Evolutionary conservation across 1,284 basidiomycete species (phyloP).

Genomic region (Sphaerobolus stellatus): DNA sequence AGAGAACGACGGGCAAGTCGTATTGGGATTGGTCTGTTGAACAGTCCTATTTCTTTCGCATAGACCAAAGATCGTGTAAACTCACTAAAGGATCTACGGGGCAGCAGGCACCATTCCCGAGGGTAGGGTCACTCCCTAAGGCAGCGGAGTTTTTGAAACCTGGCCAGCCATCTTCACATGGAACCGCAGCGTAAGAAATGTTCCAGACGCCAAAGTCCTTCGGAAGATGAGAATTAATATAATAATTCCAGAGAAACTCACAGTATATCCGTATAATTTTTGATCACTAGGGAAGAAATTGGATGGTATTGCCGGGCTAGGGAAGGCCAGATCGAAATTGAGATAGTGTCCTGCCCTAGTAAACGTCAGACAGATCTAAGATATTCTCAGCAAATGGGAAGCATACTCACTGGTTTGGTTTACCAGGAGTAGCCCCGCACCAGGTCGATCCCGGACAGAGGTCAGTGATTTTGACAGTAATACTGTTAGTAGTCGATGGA

Average conservation of each 20-base stretch:
- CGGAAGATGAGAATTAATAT: not conserved
- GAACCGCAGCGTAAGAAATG: slow-evolving; percentile 60
- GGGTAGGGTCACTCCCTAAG: slow-evolving; percentile 57
- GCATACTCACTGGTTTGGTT: slow-evolving; percentile 57
- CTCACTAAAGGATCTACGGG: slow-evolving; percentile 62
- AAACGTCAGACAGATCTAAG: not conserved
- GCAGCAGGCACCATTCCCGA: slow-evolving; percentile 64
- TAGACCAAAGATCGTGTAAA: slow-evolving; percentile 10
- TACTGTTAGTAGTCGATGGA: slow-evolving; percentile 56
- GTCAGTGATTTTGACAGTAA: slow-evolving; percentile 74
- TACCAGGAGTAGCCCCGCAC: slow-evolving; percentile 63
- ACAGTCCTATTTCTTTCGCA: slow-evolving; percentile 6
- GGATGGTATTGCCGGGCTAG: slow-evolving; percentile 64
- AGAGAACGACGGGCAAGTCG: slow-evolving; percentile 71
- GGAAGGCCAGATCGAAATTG: slow-evolving; percentile 77
- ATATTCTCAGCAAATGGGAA: not conserved
- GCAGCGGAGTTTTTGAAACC: slow-evolving; percentile 59
- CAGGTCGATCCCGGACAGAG: slow-evolving; percentile 62
- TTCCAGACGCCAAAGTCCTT: slow-evolving; percentile 86
- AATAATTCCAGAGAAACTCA: slow-evolving; percentile 26
- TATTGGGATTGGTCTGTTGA: slow-evolving; percentile 45
- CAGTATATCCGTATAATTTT: slow-evolving; percentile 53
- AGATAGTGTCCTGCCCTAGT: slow-evolving; percentile 60
- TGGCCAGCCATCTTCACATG: slow-evolving; percentile 59
- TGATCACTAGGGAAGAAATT: slow-evolving; percentile 72